Evolutionary conservation across 768 basidiomycete species (phyloP).

Genomic region (Lactarius sp.): DNA sequence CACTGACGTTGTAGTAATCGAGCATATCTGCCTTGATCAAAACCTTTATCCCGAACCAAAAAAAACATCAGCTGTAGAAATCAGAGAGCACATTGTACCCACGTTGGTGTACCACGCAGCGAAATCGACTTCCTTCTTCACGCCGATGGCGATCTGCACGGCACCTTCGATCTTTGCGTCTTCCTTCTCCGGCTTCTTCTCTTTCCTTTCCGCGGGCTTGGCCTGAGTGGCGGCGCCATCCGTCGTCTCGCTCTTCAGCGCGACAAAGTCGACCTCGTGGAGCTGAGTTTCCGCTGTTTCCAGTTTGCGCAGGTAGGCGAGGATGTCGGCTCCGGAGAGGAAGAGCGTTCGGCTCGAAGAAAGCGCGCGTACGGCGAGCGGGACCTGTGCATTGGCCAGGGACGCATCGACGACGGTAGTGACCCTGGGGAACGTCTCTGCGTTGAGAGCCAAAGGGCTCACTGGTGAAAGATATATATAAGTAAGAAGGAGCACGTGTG

Average conservation of each 20-base stretch:
- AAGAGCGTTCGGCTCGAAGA: constrained; percentile 72
- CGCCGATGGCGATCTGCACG: constrained; percentile 88
- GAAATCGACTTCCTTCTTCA: constrained; percentile 96
- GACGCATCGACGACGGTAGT: constrained; percentile 73
- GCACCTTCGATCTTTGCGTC: constrained; percentile 82
- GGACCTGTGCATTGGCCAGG: constrained; percentile 58
- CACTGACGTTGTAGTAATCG: constrained; percentile 97
- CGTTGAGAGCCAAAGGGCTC: constrained; percentile 71
- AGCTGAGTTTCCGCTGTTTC: constrained; percentile 62
- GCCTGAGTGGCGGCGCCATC: constrained; percentile 32
- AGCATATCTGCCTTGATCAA: constrained; percentile 97
- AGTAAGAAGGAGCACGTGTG: not conserved
- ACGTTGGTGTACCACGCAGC: constrained; percentile 92
- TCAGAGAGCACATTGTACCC: constrained; percentile 28
- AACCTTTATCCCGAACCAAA: constrained; percentile 50
- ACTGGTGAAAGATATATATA: constrained; percentile 46
- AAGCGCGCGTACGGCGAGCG: constrained; percentile 72
- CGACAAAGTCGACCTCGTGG: constrained; percentile 68
- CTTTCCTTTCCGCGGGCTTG: constrained; percentile 34
- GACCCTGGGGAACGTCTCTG: constrained; percentile 61
- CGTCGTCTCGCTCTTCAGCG: constrained; percentile 47
- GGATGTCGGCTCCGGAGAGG: constrained; percentile 71
- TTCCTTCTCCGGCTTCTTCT: constrained; percentile 50
- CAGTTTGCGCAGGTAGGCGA: constrained; percentile 63
- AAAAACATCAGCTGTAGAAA: constrained; percentile 15